phyloP scores from a whole-genome alignment of 345 rosid genomes.

The Stellera chamaejasme region DNA sequence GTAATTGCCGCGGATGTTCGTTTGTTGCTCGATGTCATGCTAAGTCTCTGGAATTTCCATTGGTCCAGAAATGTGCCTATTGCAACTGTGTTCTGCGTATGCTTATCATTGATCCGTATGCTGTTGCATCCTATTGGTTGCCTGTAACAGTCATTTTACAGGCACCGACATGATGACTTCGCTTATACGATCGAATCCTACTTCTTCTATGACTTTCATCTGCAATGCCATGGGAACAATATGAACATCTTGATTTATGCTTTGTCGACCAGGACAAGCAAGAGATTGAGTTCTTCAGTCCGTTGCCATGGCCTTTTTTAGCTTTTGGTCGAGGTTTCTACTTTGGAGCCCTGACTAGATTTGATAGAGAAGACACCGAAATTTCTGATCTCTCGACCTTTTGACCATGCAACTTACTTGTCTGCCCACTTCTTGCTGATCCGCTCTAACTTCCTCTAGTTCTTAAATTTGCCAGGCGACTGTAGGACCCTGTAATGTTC shows the following conservation, averaged over 20 bases:
- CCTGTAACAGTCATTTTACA: too few relatives aligned
- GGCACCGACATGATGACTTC: too few relatives aligned
- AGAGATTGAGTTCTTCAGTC: too few relatives aligned
- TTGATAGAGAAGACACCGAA: constrained; percentile 10
- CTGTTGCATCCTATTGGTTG: too few relatives aligned
- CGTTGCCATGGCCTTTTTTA: too few relatives aligned
- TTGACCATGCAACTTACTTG: too few relatives aligned
- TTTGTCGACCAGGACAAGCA: too few relatives aligned
- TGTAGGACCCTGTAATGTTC: constrained; percentile 74
- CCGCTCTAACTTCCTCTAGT: constrained; percentile 10
- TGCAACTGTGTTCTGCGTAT: not conserved
- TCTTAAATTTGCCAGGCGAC: constrained; percentile 60
- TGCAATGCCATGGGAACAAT: too few relatives aligned
- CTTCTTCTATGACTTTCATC: too few relatives aligned
- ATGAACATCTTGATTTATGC: too few relatives aligned
- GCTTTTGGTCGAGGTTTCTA: not conserved
- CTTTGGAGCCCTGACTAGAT: constrained; percentile 20
- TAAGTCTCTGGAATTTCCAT: not conserved
- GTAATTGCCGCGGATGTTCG: constrained; percentile 3
- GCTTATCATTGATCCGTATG: not conserved
- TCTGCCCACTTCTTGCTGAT: not conserved
- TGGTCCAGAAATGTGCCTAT: not conserved
- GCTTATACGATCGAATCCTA: too few relatives aligned
- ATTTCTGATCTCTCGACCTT: constrained; percentile 5
- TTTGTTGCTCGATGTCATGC: not conserved